Percentiles rank a stretch among this genome's conserved stretches.
Evolutionary conservation across 2,329 filamentous ascomycete genomes (phyloP).

Genomic region (Cadophora sp.): DNA sequence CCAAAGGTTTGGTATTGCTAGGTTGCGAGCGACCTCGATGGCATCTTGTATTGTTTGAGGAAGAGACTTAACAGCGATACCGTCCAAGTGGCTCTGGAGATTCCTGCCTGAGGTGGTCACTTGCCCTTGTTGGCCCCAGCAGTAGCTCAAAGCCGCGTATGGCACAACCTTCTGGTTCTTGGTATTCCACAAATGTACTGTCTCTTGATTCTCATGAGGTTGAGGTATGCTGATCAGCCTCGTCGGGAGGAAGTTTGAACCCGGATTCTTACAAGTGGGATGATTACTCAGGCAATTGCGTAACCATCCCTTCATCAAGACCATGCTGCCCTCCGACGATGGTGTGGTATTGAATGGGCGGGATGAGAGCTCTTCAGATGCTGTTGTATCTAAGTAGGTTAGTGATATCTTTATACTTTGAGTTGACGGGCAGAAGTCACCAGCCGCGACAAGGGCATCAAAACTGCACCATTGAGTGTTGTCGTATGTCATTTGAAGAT

Average conservation of each 20-base stretch:
- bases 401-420: background rate
- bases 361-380: background rate
- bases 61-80: background rate
- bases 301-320: background rate
- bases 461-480: background rate
- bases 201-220: background rate
- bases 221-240: background rate
- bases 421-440: background rate
- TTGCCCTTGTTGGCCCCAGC: background rate
- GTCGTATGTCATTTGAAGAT: background rate
- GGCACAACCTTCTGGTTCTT: background rate
- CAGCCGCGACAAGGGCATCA: background rate
- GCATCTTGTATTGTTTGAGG: slow-evolving; percentile 4
- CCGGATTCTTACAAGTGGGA: background rate
- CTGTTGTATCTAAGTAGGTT: background rate
- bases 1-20: background rate
- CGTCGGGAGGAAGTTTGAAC: background rate
- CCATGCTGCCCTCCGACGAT: background rate
- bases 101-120: background rate
- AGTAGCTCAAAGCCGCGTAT: slow-evolving; percentile 1
- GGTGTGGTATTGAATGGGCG: background rate
- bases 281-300: background rate
- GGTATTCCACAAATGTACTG: background rate
- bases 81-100: background rate
- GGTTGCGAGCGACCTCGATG: background rate